phyloP scores from a whole-genome alignment of 805 yeast genomes.

The Suhomyces sp. region DNA sequence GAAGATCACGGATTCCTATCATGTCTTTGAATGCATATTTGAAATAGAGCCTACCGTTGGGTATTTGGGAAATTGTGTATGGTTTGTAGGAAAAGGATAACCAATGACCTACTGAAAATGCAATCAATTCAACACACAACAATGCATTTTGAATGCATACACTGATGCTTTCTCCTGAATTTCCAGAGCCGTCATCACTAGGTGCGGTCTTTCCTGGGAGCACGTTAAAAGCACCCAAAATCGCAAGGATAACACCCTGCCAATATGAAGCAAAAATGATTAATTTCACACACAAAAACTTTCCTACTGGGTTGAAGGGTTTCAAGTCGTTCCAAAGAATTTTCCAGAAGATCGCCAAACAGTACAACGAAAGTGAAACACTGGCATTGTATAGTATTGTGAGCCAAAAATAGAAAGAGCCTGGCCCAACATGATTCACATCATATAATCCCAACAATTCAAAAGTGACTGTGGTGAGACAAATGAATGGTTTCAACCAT shows the following conservation, averaged over 20 bases:
- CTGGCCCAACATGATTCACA: constrained; percentile 46
- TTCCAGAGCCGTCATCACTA: constrained; percentile 16
- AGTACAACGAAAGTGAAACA: constrained; percentile 79
- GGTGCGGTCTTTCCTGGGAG: constrained; percentile 29
- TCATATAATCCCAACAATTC: constrained; percentile 51
- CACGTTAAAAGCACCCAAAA: constrained; percentile 49
- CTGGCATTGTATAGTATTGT: constrained; percentile 73
- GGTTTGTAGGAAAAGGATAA: constrained; percentile 77
- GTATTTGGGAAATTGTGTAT: constrained; percentile 58
- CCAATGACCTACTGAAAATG: constrained; percentile 88
- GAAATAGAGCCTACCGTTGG: constrained; percentile 66
- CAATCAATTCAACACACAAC: constrained; percentile 79
- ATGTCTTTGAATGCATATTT: constrained; percentile 72
- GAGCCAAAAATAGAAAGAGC: constrained; percentile 60
- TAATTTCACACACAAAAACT: constrained; percentile 87
- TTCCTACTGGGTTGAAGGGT: constrained; percentile 86
- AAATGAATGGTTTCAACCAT: constrained; percentile 88
- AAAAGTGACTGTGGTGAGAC: constrained; percentile 50
- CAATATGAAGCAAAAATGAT: constrained; percentile 98
- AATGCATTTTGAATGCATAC: constrained; percentile 72
- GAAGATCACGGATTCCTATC: constrained; percentile 71
- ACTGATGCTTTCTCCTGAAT: constrained; percentile 41
- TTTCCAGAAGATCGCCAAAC: constrained; percentile 89
- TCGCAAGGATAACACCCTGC: constrained; percentile 74
- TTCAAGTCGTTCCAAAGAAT: constrained; percentile 75